Evolutionary conservation across 2,329 filamentous ascomycete species (phyloP), one percentile per base, ranked within the genome.

Genomic region (Penicillium paneum): DNA sequence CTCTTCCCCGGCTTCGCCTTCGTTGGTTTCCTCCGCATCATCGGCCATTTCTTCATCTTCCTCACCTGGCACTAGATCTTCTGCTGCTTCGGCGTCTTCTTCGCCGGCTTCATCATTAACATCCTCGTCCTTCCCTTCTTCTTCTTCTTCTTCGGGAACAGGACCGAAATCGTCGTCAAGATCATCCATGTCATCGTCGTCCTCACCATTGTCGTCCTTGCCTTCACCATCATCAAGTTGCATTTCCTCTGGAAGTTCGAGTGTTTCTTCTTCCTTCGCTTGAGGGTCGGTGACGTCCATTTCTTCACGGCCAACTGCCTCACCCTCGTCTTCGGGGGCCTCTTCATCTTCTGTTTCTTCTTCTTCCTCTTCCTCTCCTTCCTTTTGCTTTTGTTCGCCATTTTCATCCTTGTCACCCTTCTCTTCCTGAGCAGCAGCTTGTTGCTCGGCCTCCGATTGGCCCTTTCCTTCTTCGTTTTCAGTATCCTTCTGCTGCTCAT

Each of bases 231-330:
- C 87, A 60, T 93, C 88, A 52, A 94, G 81, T 54, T 95, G 86
- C 80, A 97, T 88, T 60, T 96, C 90, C 39, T 96, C 91, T 0
- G 91, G 91, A 21, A 96, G 78, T 42, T 92, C 91, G 56, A 96
- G 78, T 2, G 87, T 86, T 56, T 96, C 86, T 64, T 91, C 87
- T 68, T 96, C 88, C 63, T 93, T 83, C 2, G 90, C 83, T 64
- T 93, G 87, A 48, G 91, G 87, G 70, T 90, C 86, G 56, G 83
- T 81, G 56, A 83, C 79, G 68, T 89, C 85, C 49, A 77, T 78
- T 49, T 88, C 83, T 56, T 92, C 64, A 78, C 81, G 71, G 81
- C 83, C 83, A 17, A 79, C 77, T 26, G 82, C 84, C 29, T 84
- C 83, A 39, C 84, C 83, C 56, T 89, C 86, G 36, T 84, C 81